Conservation (phyloP, 2,329 filamentous ascomycete genomes). For the Diaporthe ampelina region DNA sequence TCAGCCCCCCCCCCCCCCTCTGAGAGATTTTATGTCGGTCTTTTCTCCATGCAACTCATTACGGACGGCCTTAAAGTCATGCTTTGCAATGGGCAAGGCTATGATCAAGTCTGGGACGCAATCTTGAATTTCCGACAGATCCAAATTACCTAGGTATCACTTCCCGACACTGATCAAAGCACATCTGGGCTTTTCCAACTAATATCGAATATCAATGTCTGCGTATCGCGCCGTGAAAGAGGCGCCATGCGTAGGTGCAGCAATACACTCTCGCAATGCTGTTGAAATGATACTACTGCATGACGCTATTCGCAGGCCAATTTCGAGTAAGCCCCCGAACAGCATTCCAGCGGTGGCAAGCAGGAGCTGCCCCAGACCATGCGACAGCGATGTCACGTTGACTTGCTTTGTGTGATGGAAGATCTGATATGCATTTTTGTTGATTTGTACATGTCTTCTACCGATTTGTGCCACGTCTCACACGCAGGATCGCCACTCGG, state of each 20-base stretch:
- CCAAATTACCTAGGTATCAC: background rate
- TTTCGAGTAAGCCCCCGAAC: background rate
- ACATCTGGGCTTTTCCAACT: background rate
- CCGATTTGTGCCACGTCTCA: conserved; percentile 19
- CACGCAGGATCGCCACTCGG: conserved; percentile 17
- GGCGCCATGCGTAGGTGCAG: background rate
- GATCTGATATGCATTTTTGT: background rate
- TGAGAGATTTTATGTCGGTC: too few relatives aligned
- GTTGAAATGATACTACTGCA: background rate
- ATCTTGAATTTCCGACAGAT: background rate
- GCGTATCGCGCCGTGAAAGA: background rate
- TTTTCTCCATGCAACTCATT: too few relatives aligned
- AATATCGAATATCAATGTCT: background rate
- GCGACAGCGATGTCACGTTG: background rate
- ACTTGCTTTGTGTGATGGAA: background rate
- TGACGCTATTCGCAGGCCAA: background rate
- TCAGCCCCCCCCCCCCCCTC: too few relatives aligned
- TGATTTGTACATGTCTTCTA: background rate
- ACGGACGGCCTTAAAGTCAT: background rate
- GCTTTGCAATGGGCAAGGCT: background rate
- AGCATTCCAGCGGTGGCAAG: background rate
- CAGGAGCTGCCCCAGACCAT: background rate
- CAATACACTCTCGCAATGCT: background rate
- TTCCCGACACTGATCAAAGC: background rate
- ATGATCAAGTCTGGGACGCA: background rate